A percentile compares a stretch with the other conserved stretches of the same genome.
phyloP scores from a whole-genome alignment of 768 basidiomycete genomes.

The Panaeolus cyanescens region DNA sequence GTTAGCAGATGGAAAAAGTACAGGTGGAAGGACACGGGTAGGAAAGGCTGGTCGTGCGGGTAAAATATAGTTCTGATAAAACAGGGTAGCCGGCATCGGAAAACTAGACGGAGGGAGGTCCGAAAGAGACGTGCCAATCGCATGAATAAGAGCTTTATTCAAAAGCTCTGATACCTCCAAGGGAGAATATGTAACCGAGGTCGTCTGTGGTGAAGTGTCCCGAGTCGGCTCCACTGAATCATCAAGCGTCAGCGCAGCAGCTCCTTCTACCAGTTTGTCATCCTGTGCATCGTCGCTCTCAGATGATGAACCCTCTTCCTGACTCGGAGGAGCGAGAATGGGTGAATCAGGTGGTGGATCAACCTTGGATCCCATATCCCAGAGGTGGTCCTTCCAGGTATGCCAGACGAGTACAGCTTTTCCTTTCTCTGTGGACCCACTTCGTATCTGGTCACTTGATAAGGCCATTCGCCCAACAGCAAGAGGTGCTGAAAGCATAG shows the following conservation, averaged over 20 bases:
- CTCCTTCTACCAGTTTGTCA: conserved; percentile 1
- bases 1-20: conserved; percentile 15
- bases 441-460: conserved; percentile 44
- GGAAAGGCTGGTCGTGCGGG: conserved; percentile 80
- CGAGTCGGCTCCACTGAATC: conserved; percentile 7
- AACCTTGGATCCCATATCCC: conserved; percentile 67
- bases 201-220: conserved; percentile 2
- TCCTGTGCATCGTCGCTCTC: conserved; percentile 13
- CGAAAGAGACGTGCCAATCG: conserved; percentile 52
- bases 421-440: conserved; percentile 56
- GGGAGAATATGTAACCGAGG: conserved; percentile 25
- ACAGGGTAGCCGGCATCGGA: conserved; percentile 73
- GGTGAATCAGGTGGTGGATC: conserved; percentile 51
- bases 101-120: conserved; percentile 55
- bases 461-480: conserved; percentile 77
- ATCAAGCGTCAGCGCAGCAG: conserved; percentile 8
- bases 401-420: conserved; percentile 78
- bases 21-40: conserved; percentile 33
- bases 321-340: conserved; percentile 14
- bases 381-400: conserved; percentile 76
- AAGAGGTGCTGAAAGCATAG: conserved; percentile 57
- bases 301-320: conserved; percentile 16
- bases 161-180: conserved; percentile 62
- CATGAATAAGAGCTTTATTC: conserved; percentile 64
- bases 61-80: conserved; percentile 78